Conservation (phyloP, 495 filamentous ascomycete genomes). For the Aspergillus sparsus region DNA sequence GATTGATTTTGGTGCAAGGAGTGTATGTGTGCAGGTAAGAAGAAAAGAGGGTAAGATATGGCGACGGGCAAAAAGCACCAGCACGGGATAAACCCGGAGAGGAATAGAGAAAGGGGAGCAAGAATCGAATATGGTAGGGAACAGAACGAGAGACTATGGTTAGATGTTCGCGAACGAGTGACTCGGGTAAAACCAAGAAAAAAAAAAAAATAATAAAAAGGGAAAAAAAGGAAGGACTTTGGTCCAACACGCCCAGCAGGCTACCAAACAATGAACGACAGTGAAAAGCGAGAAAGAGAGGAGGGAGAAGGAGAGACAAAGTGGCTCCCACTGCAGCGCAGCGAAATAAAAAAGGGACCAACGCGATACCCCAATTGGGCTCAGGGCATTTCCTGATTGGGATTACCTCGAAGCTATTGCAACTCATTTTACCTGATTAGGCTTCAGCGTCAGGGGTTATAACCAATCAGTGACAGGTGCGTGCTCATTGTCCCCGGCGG, state of each 20-base stretch:
- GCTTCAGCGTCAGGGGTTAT: conserved; percentile 13
- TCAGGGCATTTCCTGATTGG: conserved; percentile 14
- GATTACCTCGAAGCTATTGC: conserved; percentile 24
- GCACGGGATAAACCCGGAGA: conserved; percentile 4
- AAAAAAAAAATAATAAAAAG: conserved; percentile 24
- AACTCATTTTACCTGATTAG: conserved; percentile 9
- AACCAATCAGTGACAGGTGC: conserved; percentile 15
- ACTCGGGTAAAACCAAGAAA: conserved; percentile 23
- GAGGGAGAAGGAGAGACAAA: conserved; percentile 12
- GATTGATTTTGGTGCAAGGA: conserved; percentile 25
- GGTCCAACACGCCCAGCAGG: conserved; percentile 12
- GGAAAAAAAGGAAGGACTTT: conserved; percentile 7
- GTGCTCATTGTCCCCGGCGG: conserved; percentile 14
- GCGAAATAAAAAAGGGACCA: conserved; percentile 25
- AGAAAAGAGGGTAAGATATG: conserved; percentile 1
- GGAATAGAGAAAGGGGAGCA: conserved; percentile 7
- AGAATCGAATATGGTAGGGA: neutral
- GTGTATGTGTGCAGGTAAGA: conserved; percentile 12
- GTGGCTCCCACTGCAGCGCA: conserved; percentile 1
- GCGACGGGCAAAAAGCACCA: conserved; percentile 2
- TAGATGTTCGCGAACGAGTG: conserved; percentile 28
- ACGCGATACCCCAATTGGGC: conserved; percentile 5
- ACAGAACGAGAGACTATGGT: conserved; percentile 25
- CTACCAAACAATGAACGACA: conserved; percentile 23
- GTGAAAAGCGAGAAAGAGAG: conserved; percentile 24